These are phyloP conservation scores for Tylopilus vinaceipallidus DNA, from an alignment of 768 basidiomycete species.

Conservation along the genomic window DNA sequence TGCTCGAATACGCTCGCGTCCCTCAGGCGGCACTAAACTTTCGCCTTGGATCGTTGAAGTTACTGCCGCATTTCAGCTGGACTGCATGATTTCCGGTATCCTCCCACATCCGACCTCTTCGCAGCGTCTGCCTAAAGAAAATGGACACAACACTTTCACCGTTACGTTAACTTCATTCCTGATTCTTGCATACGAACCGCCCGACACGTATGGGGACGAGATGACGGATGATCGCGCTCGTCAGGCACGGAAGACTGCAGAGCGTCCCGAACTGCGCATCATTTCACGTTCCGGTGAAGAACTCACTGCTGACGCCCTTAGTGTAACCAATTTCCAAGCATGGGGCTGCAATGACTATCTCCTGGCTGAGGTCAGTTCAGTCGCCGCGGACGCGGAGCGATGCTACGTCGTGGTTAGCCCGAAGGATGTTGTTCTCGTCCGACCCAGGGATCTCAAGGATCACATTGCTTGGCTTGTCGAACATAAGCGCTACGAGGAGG, in stretches of 20 bases:
- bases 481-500: constrained; percentile 82
- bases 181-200: constrained; percentile 81
- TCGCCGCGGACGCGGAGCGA: constrained; percentile 34
- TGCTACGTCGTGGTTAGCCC: constrained; percentile 87
- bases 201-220: constrained; percentile 68
- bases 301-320: constrained; percentile 78
- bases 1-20: constrained; percentile 69
- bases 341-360: constrained; percentile 94
- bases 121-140: constrained; percentile 16
- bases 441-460: constrained; percentile 82
- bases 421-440: constrained; percentile 82
- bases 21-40: constrained; percentile 44
- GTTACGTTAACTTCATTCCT: constrained; percentile 68
- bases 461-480: constrained; percentile 94
- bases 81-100: constrained; percentile 94
- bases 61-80: constrained; percentile 87
- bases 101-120: constrained; percentile 63
- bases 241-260: constrained; percentile 80
- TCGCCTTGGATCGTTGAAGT: constrained; percentile 79
- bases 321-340: constrained; percentile 70
- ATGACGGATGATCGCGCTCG: constrained; percentile 66
- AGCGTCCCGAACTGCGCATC: constrained; percentile 92
- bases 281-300: constrained; percentile 89
- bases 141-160: constrained; percentile 20
- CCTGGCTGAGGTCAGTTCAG: constrained; percentile 50